Conservation (phyloP, 2,329 filamentous ascomycete species). For the Massarina eburnea region DNA sequence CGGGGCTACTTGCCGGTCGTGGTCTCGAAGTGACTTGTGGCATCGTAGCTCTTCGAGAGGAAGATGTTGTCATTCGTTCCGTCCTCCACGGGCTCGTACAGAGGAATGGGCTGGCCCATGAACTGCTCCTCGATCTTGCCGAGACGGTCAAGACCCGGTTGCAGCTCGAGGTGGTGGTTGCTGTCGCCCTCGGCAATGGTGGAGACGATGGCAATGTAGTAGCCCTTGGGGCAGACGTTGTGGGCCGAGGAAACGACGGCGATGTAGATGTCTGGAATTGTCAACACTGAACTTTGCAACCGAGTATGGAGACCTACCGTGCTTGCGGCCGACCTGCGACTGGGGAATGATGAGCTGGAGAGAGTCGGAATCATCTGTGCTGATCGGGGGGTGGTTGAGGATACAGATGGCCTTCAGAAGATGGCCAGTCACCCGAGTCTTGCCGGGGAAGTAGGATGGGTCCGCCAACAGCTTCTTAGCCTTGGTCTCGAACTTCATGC, state of each 20-base stretch:
- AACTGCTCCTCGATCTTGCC: slow-evolving; percentile 96
- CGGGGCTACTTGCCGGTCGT: slow-evolving; percentile 57
- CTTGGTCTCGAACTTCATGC: slow-evolving; percentile 94
- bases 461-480: slow-evolving; percentile 95
- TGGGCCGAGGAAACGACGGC: slow-evolving; percentile 93
- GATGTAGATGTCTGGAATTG: slow-evolving; percentile 81
- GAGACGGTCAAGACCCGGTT: slow-evolving; percentile 87
- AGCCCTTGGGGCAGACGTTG: slow-evolving; percentile 98
- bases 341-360: slow-evolving; percentile 96
- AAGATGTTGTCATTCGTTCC: slow-evolving; percentile 89
- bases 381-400: slow-evolving; percentile 89
- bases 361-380: slow-evolving; percentile 86
- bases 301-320: slow-evolving; percentile 60
- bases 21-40: slow-evolving; percentile 97
- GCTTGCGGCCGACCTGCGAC: slow-evolving; percentile 93
- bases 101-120: slow-evolving; percentile 87
- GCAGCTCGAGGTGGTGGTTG: slow-evolving; percentile 95
- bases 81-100: slow-evolving; percentile 86
- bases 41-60: slow-evolving; percentile 98
- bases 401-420: slow-evolving; percentile 97
- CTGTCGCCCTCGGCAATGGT: slow-evolving; percentile 90
- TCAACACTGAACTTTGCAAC: slow-evolving; percentile 7
- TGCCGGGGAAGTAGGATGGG: slow-evolving; percentile 92
- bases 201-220: slow-evolving; percentile 98
- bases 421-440: slow-evolving; percentile 84